Base-by-base conservation (phyloP, 1,284 basidiomycete genomes). In the Ceraceosorus bombacis region DNA sequence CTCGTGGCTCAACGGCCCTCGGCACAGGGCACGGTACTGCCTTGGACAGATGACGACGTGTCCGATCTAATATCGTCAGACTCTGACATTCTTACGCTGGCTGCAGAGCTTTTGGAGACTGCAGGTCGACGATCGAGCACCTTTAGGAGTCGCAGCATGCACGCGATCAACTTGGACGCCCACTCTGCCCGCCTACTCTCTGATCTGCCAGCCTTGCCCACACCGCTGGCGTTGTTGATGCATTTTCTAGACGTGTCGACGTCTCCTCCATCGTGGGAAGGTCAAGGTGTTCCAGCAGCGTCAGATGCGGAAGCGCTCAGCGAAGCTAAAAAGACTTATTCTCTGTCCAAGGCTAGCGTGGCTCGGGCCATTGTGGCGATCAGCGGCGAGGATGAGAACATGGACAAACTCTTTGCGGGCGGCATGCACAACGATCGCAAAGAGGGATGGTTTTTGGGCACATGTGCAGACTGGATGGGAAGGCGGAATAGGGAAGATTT, bases 291-390 rank as follows among this genome's bases (percentile, higher is more conserved):
- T 9, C 55, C 55, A 12, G 39, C 27, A 17, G 46, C 55, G 2
- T 50, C 46, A 36, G 55, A 57, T 17, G 38, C 50, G 17, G 56
- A 57, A 37, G 12, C 43, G 41, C 66, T 65, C 17, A 64, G 68
- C 27, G 74, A 78, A 43, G 85, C 84, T 78, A 82, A 86, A 70
- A 89, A 89, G 72, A 81, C 82, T 0, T 86, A 94, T 60, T 84
- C 86, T 61, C 82, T 85, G 38, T 88, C 88, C 78, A 96, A 94
- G 80, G 88, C 86, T 0, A 87, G 86, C 0, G 80, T 90, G 3
- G 85, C 92, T 68, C 89, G 89, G 69, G 84, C 86, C 0, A 82
- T 95, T 13, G 89, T 96, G 10, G 88, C 89, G 66, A 83, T 89
- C 27, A 84, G 88, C 4, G 89, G 88, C 38, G 88, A 91, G 71